Conservation (phyloP, 2,329 filamentous ascomycete species). For the Aspergillus persii region DNA sequence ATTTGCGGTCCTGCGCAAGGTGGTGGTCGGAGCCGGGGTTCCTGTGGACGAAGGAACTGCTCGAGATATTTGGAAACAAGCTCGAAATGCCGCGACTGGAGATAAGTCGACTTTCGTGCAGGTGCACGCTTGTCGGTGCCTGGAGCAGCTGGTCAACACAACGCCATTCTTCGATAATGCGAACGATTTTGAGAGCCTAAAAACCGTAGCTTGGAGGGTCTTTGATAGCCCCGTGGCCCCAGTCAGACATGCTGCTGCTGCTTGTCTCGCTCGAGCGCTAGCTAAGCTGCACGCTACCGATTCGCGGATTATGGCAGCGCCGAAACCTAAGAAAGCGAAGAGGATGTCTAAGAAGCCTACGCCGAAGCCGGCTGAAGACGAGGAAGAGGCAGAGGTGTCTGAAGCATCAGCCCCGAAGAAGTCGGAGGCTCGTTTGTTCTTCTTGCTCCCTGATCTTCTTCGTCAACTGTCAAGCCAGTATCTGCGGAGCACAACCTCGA, state of each 20-base stretch:
- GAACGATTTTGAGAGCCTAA: conserved; percentile 85
- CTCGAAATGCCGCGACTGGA: conserved; percentile 67
- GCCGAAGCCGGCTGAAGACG: conserved; percentile 63
- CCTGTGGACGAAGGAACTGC: conserved; percentile 81
- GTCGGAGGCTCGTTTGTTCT: conserved; percentile 64
- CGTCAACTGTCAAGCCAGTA: conserved; percentile 79
- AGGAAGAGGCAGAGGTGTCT: conserved; percentile 68
- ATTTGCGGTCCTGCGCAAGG: conserved; percentile 71
- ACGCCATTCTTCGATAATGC: conserved; percentile 85
- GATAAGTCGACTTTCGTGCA: conserved; percentile 86
- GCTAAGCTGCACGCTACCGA: conserved; percentile 75
- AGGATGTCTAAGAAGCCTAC: conserved; percentile 65
- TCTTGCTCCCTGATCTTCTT: conserved; percentile 75
- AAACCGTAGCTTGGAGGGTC: conserved; percentile 77
- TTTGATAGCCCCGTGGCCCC: conserved; percentile 74
- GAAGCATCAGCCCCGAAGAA: conserved; percentile 76
- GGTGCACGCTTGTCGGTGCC: conserved; percentile 72
- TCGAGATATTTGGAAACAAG: conserved; percentile 93
- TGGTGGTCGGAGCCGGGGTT: conserved; percentile 69
- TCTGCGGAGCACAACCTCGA: conserved; percentile 72
- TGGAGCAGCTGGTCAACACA: conserved; percentile 68
- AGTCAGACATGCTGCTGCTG: conserved; percentile 81
- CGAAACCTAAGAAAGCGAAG: conserved; percentile 68
- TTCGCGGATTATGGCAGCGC: conserved; percentile 50
- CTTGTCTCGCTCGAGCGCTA: conserved; percentile 78